Base-by-base conservation (phyloP, 1,284 basidiomycete species). In the Trichosporon sp. region DNA sequence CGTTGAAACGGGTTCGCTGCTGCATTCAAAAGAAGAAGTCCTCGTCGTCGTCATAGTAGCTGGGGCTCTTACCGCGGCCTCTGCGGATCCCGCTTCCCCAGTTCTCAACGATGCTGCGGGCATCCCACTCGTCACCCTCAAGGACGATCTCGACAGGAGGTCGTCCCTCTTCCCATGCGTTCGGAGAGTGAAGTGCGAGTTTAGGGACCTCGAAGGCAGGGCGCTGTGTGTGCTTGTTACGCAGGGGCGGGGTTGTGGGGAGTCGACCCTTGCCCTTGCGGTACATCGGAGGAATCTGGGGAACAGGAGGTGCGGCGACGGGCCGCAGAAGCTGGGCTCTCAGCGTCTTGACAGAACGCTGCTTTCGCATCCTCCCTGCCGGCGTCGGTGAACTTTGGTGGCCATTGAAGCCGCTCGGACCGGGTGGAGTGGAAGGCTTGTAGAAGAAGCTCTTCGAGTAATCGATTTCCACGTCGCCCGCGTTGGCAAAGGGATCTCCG, bases 361-460 rank as follows among this genome's bases (percentile, higher is more conserved):
- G 77, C 67, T 74, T 68, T 65, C 68, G 68, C 19, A 65, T 46
- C 63, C 64, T 63, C 7, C 66, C 48, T 2, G 16, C 6, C 40
- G 46, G 64, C 3, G 56, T 16, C 1, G 67, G 63, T 5, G 26
- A 21, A 5, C 19, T 48, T 21, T 65, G 43, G 31, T 31, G 46
- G 43, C 14, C n/a, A 32, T 4, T 35, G 10, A 12, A 67, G 54
- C 21, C 35, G 65, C 51, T 46, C 0, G 69, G 66, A 1, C 74
- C 68, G 4, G 80, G 81, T 12, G 83, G 83, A 0, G 83, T 84
- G 1, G 76, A 59, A 6, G 83, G 83, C 71, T 81, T 81, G 75
- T 84, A 84, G 75, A 84, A 84, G 78, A 84, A 84, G 14, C 81
- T 83, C 73, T 81, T 80, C 5, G 81, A 77, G 70, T 81, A 84